Evolutionary conservation across 345 rosid species (phyloP), one percentile per base, ranked within the genome.

Genomic region (Populus euphratica): DNA sequence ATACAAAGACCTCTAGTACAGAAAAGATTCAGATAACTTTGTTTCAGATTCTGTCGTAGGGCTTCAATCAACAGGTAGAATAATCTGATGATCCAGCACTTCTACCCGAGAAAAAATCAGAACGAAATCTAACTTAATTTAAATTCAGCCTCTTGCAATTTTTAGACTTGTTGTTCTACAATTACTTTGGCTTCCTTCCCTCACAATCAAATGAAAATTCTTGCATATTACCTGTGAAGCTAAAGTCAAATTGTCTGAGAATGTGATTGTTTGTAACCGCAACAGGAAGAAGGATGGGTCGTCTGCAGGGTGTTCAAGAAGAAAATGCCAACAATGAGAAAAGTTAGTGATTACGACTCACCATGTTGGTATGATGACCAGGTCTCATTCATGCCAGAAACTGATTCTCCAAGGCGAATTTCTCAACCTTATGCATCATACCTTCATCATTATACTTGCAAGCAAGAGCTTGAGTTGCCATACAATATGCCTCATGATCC

Each of bases 231-330:
- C 59, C 8, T 6, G 14, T 54, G 61, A 54, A 43, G 27, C 25
- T 54, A 27, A 38, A 27, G 31, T 25, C 73, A 7, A 41, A 38
- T 16, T n/a, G 61, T 2, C 68, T 75, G 39, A 83, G 52, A 43
- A 43, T 73, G 38, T 47, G 25, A 67, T 70, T 29, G 5, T 7
- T 11, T 76, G 63, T 61, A 29, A 59, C 18, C 64, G 64, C 71
- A 76, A 65, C 81, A 85, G 77, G 83, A 94, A 88, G 98, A 94
- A 87, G 97, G 98, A 81, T 94, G 98, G 97, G 98, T 81, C 70
- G 98, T 94, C 21, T 94, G 98, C 69, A 90, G 98, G 87, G 98
- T 93, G 63, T 94, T 94, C 90, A 94, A 93, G 92, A 94, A 94
- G 81, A 77, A 90, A 81, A 38, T 93, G 77, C 84, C 98, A 52